Evolutionary conservation across 23 red algal genomes (phyloP), one percentile per base, ranked within the genome.

Genomic region (Gracilaria caudata): DNA sequence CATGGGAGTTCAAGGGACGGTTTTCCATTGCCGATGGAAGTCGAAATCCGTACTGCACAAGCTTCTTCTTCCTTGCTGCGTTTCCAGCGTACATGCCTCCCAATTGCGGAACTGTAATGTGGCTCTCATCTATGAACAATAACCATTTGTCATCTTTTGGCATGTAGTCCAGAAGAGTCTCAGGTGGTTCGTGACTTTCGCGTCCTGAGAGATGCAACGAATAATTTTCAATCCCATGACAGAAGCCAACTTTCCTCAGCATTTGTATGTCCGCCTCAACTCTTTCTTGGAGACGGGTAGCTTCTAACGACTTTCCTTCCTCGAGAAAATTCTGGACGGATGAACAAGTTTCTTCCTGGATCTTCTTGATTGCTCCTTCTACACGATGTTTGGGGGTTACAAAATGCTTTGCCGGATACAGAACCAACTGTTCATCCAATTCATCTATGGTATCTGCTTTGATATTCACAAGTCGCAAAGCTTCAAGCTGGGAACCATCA

Each of bases 401-500:
- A 93, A 93, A 94, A 77, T 97, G 94, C 49, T 84, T 92, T 4
- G 94, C 94, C 14, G 94, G 94, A 46, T 97, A 97, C 5, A 93
- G 34, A 40, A 88, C 84, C 39, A 97, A 21, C 28, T 96, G 70
- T 24, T 81, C 60, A 37, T 66, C 78, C 30, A 90, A 44, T 20
- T 90, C 87, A 8, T 58, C 40, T 4, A 35, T 51, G 4, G 40
- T 45, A 32, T 45, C 30, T 26, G n/a, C 19, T 7, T 70, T 47
- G 43, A 53, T 53, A 57, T 89, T 68, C 17, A 88, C 26, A 64
- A 41, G 53, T 28, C 43, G 49, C 35, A 94, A 70, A 1, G 37
- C n/a, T 26, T 43, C 56, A 4, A 95, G 28, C 8, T 32, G 30
- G 39, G 19, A 19, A 16, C 68, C 32, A 20, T 78, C 66, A 63